Evolutionary conservation across 2,329 filamentous ascomycete genomes (phyloP), one percentile per base, ranked within the genome.

Genomic region (Orbilia ellipsospora): DNA sequence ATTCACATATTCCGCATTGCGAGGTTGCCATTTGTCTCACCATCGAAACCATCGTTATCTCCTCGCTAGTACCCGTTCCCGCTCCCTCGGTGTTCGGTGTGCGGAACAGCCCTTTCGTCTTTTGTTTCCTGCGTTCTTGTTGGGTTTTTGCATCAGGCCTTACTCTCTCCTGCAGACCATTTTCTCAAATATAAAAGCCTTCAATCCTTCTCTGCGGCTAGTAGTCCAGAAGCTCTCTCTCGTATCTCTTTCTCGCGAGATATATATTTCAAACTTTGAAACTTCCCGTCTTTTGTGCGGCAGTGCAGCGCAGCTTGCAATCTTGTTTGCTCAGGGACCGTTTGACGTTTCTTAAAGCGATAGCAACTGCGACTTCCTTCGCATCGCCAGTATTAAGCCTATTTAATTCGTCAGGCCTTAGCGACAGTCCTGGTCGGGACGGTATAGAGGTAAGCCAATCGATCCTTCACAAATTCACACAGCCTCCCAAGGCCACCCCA

Each of bases 11-110:
- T 64, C 51, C 60, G 54, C 40, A 72, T 60, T 60, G 59, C 62
- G 64, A 63, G 57, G 64, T 69, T 75, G 51, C 72, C 59, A 75
- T 69, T 72, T 75, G 72, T 75, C 72, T 75, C 65, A 75, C 56
- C 57, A 48, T 64, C 64, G 45, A 52, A 50, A 48, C 54, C 51
- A 23, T 67, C 59, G 31, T 68, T 62, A 31, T 60, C 26, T 7
- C 23, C 62, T 74, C 72, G 72, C 72, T 69, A 69, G 56, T 75
- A 75, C 72, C 72, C 72, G 72, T 56, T 69, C 72, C 72, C 72
- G 72, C 59, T 68, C 70, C 63, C 57, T 56, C 50, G 12, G 36
- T 40, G 48, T 40, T 44, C 42, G 62, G 62, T 74, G 63, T 67
- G 55, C 64, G 59, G 72, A 62, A 56, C 62, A 59, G 44, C 44